These are phyloP conservation scores for Lanmaoa rubissima DNA, from an alignment of 768 basidiomycete genomes.

Conservation along the genomic window DNA sequence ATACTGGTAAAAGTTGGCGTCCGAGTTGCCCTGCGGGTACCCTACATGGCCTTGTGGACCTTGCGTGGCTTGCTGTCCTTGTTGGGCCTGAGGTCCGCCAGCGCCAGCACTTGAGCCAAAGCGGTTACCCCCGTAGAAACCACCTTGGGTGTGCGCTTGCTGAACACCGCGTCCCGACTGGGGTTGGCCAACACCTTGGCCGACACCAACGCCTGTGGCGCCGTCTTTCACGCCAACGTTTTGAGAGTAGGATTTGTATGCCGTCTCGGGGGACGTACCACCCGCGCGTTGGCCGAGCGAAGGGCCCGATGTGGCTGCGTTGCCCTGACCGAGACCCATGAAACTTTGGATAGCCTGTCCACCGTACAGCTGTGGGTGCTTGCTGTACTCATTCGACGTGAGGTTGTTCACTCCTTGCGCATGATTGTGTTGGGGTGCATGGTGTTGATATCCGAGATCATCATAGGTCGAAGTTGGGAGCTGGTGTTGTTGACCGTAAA, in stretches of 20 bases:
- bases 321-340: conserved; percentile 57
- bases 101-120: conserved; percentile 44
- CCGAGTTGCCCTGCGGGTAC: conserved; percentile 54
- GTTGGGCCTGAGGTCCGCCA: conserved; percentile 48
- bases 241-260: conserved; percentile 71
- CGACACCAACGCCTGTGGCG: conserved; percentile 43
- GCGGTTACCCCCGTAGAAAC: conserved; percentile 45
- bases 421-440: conserved; percentile 56
- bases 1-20: conserved; percentile 70
- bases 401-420: conserved; percentile 42
- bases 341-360: conserved; percentile 67
- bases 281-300: conserved; percentile 42
- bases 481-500: conserved; percentile 60
- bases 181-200: conserved; percentile 32
- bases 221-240: conserved; percentile 58
- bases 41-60: conserved; percentile 43
- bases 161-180: conserved; percentile 46
- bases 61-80: conserved; percentile 37
- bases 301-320: conserved; percentile 44
- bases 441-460: conserved; percentile 53
- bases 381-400: conserved; percentile 42
- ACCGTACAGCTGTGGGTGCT: conserved; percentile 45
- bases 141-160: conserved; percentile 41
- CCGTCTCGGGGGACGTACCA: conserved; percentile 63
- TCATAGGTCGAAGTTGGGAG: conserved; percentile 50